Evolutionary conservation across 2,329 filamentous ascomycete species (phyloP).

Genomic region (Akanthomyces muscarius): DNA sequence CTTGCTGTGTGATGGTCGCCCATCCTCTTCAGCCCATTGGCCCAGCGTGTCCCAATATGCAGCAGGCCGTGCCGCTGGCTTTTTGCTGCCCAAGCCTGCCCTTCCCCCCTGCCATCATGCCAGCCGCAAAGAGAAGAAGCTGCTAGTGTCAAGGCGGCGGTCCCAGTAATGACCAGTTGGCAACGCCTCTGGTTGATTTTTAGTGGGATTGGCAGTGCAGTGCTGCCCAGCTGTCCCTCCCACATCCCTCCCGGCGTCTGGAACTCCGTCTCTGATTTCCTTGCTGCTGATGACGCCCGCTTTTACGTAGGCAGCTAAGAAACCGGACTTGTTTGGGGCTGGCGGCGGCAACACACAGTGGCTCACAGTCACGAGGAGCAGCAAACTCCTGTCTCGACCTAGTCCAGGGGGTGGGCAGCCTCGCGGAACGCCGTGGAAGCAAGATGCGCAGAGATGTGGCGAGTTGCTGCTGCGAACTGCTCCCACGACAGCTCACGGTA

Average conservation of each 20-base stretch:
- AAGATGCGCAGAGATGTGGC: neutral
- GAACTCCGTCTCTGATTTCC: conserved; percentile 13
- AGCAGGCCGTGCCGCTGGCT: conserved; percentile 1
- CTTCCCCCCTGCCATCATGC: neutral
- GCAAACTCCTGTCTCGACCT: neutral
- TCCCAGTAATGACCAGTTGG: conserved; percentile 3
- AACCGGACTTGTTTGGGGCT: too few relatives aligned
- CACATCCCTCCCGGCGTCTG: neutral
- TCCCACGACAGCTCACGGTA: neutral
- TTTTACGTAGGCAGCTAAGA: neutral
- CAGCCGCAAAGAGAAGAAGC: neutral
- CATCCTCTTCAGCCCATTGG: conserved; percentile 1
- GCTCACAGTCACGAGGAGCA: neutral
- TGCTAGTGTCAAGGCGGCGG: conserved; percentile 6
- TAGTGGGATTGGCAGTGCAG: conserved; percentile 3
- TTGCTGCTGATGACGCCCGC: conserved; percentile 12
- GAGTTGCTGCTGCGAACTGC: neutral
- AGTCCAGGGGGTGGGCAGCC: neutral
- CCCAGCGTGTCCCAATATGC: neutral
- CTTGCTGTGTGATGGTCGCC: neutral
- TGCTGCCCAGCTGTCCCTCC: conserved; percentile 1
- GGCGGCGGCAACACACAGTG: neutral
- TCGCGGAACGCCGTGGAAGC: conserved; percentile 1
- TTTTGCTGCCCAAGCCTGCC: conserved; percentile 5
- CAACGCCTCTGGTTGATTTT: neutral